Conservation (phyloP, 768 basidiomycete genomes). For the Auricularia auricula-judae region DNA sequence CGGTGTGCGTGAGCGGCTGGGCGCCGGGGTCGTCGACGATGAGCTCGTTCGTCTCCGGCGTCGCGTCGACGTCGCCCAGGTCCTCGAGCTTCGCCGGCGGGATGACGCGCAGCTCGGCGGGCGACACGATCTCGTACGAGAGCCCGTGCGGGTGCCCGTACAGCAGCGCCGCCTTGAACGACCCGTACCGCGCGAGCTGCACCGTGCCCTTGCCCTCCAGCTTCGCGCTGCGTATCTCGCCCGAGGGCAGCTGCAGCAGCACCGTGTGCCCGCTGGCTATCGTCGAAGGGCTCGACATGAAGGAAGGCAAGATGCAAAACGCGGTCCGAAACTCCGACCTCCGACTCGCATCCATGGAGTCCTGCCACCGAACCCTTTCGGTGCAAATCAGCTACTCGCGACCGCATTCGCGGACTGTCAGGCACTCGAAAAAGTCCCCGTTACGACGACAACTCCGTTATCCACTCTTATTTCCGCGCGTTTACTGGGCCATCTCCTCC, state of each 20-base stretch:
- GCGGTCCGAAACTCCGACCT: neutral
- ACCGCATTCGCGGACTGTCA: no score
- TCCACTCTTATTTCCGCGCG: no score
- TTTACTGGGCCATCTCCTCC: no score
- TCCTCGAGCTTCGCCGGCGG: constrained; percentile 61
- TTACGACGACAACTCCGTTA: no score
- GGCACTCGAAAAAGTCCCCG: no score
- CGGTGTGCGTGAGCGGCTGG: constrained; percentile 70
- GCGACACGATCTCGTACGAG: constrained; percentile 67
- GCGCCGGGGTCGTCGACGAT: constrained; percentile 82
- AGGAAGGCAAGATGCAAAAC: neutral
- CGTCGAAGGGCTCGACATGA: neutral
- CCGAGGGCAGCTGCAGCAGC: constrained; percentile 67
- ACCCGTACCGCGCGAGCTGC: constrained; percentile 69
- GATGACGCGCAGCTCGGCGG: constrained; percentile 53
- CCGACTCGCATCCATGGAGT: no score
- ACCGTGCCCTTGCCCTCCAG: constrained; percentile 58
- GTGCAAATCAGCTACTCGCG: no score
- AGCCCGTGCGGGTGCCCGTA: constrained; percentile 79
- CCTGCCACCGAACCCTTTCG: no score
- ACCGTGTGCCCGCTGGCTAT: constrained; percentile 70
- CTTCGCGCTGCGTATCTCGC: constrained; percentile 65
- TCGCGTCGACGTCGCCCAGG: constrained; percentile 69
- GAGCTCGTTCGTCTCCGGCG: constrained; percentile 91
- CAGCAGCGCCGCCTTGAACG: constrained; percentile 68